Conservation (phyloP, 176 grass and related monocot species). For the Calamus simplicifolius region DNA sequence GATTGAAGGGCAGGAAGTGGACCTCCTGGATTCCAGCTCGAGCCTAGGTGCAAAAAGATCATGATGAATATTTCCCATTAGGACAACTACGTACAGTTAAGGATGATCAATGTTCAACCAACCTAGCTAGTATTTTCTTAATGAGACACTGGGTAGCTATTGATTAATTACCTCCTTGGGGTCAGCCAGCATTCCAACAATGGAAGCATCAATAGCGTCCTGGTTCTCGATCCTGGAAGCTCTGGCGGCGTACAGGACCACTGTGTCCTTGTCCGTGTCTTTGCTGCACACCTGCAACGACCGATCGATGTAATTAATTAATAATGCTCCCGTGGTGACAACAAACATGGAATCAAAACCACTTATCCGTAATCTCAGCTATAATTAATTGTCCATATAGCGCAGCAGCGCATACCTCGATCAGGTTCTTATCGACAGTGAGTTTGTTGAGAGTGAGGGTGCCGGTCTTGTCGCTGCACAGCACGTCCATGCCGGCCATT, state of each 20-base stretch:
- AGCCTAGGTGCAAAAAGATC: conserved; percentile 19
- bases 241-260: conserved; percentile 70
- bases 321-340: too few relatives aligned
- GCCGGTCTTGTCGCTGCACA: conserved; percentile 95
- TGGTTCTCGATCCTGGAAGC: conserved; percentile 91
- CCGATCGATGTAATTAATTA: too few relatives aligned
- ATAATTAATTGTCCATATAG: too few relatives aligned
- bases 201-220: conserved; percentile 85
- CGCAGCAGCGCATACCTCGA: conserved; percentile 27
- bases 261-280: conserved; percentile 60
- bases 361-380: too few relatives aligned
- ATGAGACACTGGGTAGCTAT: neutral
- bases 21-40: conserved; percentile 76
- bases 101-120: too few relatives aligned
- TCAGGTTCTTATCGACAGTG: conserved; percentile 74
- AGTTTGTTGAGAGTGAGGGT: conserved; percentile 96
- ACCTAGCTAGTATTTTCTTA: too few relatives aligned
- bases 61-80: too few relatives aligned
- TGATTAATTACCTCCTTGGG: conserved; percentile 47
- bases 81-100: too few relatives aligned
- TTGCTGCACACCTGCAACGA: conserved; percentile 24
- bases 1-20: conserved; percentile 91
- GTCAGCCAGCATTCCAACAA: conserved; percentile 80
- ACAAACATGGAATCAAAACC: too few relatives aligned
- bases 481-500: conserved; percentile 97